Percentiles rank a stretch among this genome's conserved stretches.
These are phyloP conservation scores for Primulina eburnea DNA, from an alignment of 257 asterid species.

Conservation along the genomic window DNA sequence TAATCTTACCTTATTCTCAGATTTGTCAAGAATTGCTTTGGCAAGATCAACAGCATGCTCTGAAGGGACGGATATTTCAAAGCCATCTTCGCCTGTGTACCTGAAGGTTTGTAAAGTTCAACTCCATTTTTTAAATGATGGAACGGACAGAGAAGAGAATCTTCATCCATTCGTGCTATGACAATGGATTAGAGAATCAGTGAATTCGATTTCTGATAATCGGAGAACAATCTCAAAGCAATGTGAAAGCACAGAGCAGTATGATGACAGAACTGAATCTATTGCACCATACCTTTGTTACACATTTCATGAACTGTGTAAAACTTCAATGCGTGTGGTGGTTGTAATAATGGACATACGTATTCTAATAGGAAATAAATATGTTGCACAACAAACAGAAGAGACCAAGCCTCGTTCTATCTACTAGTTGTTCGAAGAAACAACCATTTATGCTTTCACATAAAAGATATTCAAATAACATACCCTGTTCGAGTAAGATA, in stretches of 20 bases:
- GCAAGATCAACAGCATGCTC: constrained; percentile 89
- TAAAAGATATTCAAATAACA: constrained; percentile 15
- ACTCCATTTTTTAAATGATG: not conserved
- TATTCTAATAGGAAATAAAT: not conserved
- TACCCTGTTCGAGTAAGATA: constrained; percentile 98
- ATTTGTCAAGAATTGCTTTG: constrained; percentile 86
- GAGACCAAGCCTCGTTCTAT: constrained; percentile 6
- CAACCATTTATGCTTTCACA: not conserved
- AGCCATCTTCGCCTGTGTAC: constrained; percentile 98
- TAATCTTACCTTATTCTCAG: constrained; percentile 77
- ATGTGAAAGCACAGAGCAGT: not conserved
- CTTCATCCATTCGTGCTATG: not conserved
- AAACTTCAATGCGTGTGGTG: not conserved
- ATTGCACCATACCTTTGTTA: not conserved
- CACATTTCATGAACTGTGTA: not conserved
- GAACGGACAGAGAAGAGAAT: not conserved
- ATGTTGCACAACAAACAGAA: not conserved
- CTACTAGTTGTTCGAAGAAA: constrained; percentile 5
- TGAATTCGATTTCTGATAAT: not conserved
- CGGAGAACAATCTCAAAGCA: not conserved
- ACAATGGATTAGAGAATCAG: not conserved
- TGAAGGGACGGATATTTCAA: constrained; percentile 92
- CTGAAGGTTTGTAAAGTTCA: constrained; percentile 42
- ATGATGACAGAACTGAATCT: not conserved
- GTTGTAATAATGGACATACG: not conserved